Evolutionary conservation across 495 filamentous ascomycete species (phyloP), one percentile per base, ranked within the genome.

Genomic region (Filosporella fistucella): DNA sequence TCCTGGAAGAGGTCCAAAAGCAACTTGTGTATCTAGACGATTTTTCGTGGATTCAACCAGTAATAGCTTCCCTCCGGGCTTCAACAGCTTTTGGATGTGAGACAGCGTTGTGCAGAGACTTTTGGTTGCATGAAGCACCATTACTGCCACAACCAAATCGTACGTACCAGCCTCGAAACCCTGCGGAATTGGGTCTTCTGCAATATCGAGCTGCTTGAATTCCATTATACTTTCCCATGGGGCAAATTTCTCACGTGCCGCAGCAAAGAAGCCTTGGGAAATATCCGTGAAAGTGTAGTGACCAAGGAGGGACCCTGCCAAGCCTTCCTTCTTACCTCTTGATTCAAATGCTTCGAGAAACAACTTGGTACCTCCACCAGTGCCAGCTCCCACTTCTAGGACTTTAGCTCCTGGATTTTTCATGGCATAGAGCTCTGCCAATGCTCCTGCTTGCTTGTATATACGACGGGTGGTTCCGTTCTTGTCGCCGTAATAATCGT

Each of bases 141-240:
- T 58, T n/a, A 67, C n/a, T 0, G 77, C 76, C 25, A 82, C 57
- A 9, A 80, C 61, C 17, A 82, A 32, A 28, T 80, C 77, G 24
- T 73, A 82, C 0, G 52, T 57, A 0, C 55, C 61, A 17, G 57
- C 58, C 1, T 63, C 62, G 42, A 75, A 80, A 17, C 74, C 76
- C 44, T 82, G 76, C 0, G 26, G 35, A 0, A 44, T 42, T 1
- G 69, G 71, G 49, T 76, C 67, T 16, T 60, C 36, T n/a, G 75
- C 72, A 21, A 79, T 65, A 54, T 80, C 67, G 0, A 82, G 56
- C 20, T 57, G 63, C 49, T 60, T 62, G 41, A 26, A 57, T 1
- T 14, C 36, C 4, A 57, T 68, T 8, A 32, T 8, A 41, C 25
- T n/a, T 14, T 26, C 30, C 12, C 54, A 62, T 0, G 57, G 42